These are phyloP conservation scores for Corallochytrium limacisporum DNA, from an alignment of 78 protist species.

Conservation along the genomic window DNA sequence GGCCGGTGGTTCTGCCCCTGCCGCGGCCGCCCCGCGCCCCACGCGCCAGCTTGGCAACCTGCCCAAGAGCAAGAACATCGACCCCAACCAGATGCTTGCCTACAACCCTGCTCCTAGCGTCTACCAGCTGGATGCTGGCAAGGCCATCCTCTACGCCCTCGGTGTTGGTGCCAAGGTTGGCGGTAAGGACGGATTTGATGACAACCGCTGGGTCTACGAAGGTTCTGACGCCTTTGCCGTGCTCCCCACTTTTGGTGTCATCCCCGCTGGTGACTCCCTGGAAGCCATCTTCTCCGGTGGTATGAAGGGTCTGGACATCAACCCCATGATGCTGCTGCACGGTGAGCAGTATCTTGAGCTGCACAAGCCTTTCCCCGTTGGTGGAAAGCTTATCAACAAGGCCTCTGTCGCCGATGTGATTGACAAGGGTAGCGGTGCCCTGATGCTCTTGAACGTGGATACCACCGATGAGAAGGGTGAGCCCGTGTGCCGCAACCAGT, in stretches of 20 bases:
- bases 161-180: neutral
- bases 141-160: neutral
- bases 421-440: constrained; percentile 20
- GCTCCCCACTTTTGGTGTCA: constrained; percentile 12
- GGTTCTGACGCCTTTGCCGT: neutral
- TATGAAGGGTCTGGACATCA: neutral
- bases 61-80: neutral
- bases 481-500: neutral
- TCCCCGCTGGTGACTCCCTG: constrained; percentile 1
- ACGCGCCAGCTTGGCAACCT: no score
- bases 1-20: no score
- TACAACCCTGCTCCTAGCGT: neutral
- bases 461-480: neutral
- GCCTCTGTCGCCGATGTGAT: neutral
- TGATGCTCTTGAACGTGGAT: neutral
- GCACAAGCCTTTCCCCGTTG: constrained; percentile 5
- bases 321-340: constrained; percentile 10
- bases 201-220: neutral
- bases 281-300: no score
- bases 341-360: constrained; percentile 29
- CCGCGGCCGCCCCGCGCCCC: no score
- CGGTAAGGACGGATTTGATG: neutral
- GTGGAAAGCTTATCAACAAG: neutral
- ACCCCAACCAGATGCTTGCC: neutral
- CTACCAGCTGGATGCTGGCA: neutral